phyloP scores from a whole-genome alignment of 139 green algal species.

The Ettlia oleoabundans region DNA sequence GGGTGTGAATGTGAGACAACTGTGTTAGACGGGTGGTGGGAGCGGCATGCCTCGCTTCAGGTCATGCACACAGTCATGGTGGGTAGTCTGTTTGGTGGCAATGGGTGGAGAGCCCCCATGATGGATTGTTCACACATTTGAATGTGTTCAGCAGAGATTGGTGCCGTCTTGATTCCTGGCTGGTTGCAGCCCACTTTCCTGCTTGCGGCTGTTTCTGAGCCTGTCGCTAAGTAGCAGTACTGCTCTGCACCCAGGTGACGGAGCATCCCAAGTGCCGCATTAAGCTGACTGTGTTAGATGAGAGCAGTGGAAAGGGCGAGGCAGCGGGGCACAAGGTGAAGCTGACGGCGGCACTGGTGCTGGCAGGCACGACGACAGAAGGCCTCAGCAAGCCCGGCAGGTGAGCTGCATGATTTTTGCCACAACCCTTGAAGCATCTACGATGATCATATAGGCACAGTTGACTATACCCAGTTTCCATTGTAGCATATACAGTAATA shows the following conservation, averaged over 20 bases:
- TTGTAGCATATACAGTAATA: no score
- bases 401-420: no score
- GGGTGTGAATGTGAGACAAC: conserved; percentile 9
- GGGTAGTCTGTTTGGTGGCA: no score
- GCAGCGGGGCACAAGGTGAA: conserved; percentile 30
- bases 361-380: conserved; percentile 21
- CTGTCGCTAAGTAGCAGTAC: no score
- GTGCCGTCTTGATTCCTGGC: not conserved
- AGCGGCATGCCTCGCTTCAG: conserved; percentile 24
- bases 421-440: no score
- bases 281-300: conserved; percentile 11
- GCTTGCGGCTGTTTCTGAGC: not conserved
- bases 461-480: no score
- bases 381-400: conserved; percentile 27
- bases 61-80: conserved; percentile 36
- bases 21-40: conserved; percentile 22
- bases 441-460: no score
- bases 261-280: conserved; percentile 37
- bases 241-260: conserved; percentile 1
- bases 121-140: no score
- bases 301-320: conserved; percentile 31
- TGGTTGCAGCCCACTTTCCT: not conserved
- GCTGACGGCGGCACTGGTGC: conserved; percentile 33
- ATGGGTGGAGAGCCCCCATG: not conserved
- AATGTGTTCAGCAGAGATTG: not conserved